Percentiles rank a stretch among this genome's conserved stretches.
Evolutionary conservation across 306 rosid species (phyloP).

Genomic region (Medicago lupulina): DNA sequence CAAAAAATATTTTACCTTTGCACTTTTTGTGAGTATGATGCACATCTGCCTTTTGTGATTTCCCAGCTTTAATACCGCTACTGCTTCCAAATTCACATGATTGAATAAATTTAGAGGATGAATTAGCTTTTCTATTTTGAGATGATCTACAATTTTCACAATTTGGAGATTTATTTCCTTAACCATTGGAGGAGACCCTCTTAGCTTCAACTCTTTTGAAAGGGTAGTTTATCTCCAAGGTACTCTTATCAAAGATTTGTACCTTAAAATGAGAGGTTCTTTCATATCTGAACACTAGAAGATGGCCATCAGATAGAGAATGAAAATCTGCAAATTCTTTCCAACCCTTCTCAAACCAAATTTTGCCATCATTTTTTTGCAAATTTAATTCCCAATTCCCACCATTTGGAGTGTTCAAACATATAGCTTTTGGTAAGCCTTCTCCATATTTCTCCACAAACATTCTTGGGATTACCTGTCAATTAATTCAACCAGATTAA

Average conservation of each 20-base stretch:
- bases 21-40: not conserved
- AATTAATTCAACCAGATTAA: not conserved
- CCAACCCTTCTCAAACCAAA: conserved; percentile 52
- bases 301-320: conserved; percentile 33
- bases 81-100: not conserved
- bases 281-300: conserved; percentile 43
- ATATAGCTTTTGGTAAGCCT: conserved; percentile 19
- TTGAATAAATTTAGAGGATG: not conserved
- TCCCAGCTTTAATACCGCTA: not conserved
- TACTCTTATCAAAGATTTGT: conserved; percentile 21
- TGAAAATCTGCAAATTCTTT: conserved; percentile 42
- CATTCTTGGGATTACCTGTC: conserved; percentile 43
- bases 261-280: conserved; percentile 10
- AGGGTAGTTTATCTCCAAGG: conserved; percentile 39
- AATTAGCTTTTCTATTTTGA: conserved; percentile 10
- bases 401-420: conserved; percentile 46
- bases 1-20: conserved; percentile 17
- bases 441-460: conserved; percentile 43
- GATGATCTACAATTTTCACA: not conserved
- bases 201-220: not conserved
- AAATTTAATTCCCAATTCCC: conserved; percentile 43
- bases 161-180: not conserved
- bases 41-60: not conserved
- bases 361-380: conserved; percentile 25
- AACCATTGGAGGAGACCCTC: no score